Evolutionary conservation across 805 yeast species (phyloP).

Genomic region (Ogataea parapolymorpha): DNA sequence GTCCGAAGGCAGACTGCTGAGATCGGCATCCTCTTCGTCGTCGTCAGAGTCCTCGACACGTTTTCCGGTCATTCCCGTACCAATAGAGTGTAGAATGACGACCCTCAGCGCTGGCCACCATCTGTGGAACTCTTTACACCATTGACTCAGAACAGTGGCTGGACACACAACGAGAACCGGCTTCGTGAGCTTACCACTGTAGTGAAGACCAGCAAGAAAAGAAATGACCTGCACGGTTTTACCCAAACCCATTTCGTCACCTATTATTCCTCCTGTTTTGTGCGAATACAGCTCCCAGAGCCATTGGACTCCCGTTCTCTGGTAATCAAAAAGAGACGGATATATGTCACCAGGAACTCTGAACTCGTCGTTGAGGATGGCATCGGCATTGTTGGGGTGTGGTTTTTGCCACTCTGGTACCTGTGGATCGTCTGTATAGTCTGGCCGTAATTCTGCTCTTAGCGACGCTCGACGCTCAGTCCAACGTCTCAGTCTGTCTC

Average conservation of each 20-base stretch:
- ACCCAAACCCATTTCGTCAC: conserved; percentile 98
- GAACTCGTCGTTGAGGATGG: conserved; percentile 65
- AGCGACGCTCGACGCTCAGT: conserved; percentile 43
- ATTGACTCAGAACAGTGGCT: conserved; percentile 92
- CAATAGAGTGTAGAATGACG: conserved; percentile 86
- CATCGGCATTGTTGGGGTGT: conserved; percentile 76
- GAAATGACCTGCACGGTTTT: conserved; percentile 92
- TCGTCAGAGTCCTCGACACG: conserved; percentile 38
- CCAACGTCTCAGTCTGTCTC: conserved; percentile 63
- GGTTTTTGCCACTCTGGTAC: conserved; percentile 66
- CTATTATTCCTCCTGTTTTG: conserved; percentile 89
- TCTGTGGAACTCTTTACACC: conserved; percentile 94
- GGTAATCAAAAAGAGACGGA: conserved; percentile 85
- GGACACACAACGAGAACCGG: conserved; percentile 92
- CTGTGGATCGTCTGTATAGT: conserved; percentile 26
- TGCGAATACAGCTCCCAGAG: conserved; percentile 90
- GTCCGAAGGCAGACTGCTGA: conserved; percentile 32
- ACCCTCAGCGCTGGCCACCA: conserved; percentile 98
- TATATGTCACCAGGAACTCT: conserved; percentile 88
- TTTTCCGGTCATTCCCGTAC: conserved; percentile 66
- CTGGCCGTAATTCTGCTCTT: conserved; percentile 33
- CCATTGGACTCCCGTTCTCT: conserved; percentile 97
- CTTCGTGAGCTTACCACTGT: conserved; percentile 66
- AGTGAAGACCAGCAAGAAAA: conserved; percentile 86
- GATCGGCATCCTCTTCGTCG: conserved; percentile 42